phyloP scores from a whole-genome alignment of 352 stramenopile genomes.

The Elongisporangium anandrum region DNA sequence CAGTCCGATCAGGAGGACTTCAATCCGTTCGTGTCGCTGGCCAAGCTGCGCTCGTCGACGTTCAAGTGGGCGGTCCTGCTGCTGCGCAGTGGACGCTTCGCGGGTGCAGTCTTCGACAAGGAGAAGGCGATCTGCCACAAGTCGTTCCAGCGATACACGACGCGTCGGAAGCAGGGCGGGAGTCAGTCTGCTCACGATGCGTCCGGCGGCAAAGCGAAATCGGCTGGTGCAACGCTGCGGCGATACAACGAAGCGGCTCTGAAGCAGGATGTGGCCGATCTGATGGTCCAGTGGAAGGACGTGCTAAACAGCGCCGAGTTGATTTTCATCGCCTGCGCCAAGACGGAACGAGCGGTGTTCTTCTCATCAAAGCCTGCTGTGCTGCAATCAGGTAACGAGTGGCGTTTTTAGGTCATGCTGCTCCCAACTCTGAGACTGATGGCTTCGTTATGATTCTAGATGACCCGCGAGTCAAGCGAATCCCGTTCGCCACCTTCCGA shows the following conservation, averaged over 20 bases:
- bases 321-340: slow-evolving; percentile 71
- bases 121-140: slow-evolving; percentile 90
- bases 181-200: slow-evolving; percentile 88
- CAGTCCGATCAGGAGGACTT: slow-evolving; percentile 44
- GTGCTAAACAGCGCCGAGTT: slow-evolving; percentile 42
- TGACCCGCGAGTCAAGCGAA: slow-evolving; percentile 63
- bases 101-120: slow-evolving; percentile 85
- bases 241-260: slow-evolving; percentile 90
- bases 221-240: slow-evolving; percentile 88
- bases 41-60: slow-evolving; percentile 43
- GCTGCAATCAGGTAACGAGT: slow-evolving; percentile 29
- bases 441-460: slow-evolving; percentile 11
- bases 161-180: slow-evolving; percentile 91
- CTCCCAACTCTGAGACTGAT: slow-evolving; percentile 2
- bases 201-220: slow-evolving; percentile 85
- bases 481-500: slow-evolving; percentile 81
- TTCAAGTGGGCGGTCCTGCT: slow-evolving; percentile 85
- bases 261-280: slow-evolving; percentile 83
- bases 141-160: slow-evolving; percentile 92
- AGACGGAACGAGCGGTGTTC: slow-evolving; percentile 73
- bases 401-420: neutral
- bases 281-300: slow-evolving; percentile 82
- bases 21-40: slow-evolving; percentile 49
- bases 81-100: slow-evolving; percentile 91
- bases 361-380: slow-evolving; percentile 71